A percentile compares a stretch with the other conserved stretches of the same genome.
phyloP scores from a whole-genome alignment of 306 rosid species.

The Corylus avellana region DNA sequence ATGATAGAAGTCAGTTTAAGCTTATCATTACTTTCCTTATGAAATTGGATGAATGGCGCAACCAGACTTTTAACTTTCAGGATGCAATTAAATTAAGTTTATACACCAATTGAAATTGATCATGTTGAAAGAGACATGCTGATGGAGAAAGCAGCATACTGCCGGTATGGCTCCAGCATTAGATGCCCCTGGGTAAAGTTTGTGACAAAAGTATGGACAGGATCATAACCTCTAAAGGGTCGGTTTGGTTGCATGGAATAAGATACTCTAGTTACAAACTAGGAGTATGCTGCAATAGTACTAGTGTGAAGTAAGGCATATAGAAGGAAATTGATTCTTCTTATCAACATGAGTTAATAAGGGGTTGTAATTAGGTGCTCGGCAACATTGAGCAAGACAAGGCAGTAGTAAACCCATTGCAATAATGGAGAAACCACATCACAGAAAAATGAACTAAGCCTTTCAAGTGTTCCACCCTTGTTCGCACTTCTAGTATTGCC shows the following conservation, averaged over 20 bases:
- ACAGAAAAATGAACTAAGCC: neutral
- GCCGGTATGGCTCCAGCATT: neutral
- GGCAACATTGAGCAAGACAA: neutral
- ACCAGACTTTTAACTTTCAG: too few relatives aligned
- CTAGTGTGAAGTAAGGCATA: neutral
- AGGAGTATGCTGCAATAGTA: neutral
- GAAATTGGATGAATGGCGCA: neutral
- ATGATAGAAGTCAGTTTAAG: neutral
- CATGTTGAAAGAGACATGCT: neutral
- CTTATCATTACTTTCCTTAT: neutral
- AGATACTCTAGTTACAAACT: neutral
- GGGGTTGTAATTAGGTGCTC: neutral
- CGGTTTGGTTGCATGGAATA: neutral
- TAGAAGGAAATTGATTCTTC: neutral
- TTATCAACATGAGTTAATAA: neutral
- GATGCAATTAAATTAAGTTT: neutral
- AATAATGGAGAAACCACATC: neutral
- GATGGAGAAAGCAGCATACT: neutral
- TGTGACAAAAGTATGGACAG: neutral
- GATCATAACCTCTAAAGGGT: neutral
- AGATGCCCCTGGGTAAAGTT: neutral
- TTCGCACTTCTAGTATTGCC: neutral
- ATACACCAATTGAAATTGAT: neutral
- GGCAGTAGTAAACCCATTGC: neutral
- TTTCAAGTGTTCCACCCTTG: neutral